phyloP scores from a whole-genome alignment of 805 yeast genomes.

The Saccharomycopsis fermentans region DNA sequence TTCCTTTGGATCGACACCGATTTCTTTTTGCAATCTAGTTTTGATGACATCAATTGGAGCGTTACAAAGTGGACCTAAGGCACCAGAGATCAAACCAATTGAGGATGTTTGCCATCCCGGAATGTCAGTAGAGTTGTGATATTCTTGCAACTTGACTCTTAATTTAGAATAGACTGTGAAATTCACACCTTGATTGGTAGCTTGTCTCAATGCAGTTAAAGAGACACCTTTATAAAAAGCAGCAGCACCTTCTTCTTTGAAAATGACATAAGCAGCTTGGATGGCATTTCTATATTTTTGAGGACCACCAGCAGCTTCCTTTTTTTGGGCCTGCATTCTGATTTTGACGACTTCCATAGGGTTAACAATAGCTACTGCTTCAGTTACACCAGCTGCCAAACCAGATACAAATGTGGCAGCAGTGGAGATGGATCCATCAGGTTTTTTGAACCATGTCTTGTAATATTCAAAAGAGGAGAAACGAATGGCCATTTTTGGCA shows the following conservation, averaged over 20 bases:
- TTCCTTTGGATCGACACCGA: slow-evolving; percentile 46
- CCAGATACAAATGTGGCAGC: slow-evolving; percentile 80
- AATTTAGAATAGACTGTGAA: slow-evolving; percentile 89
- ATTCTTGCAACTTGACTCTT: slow-evolving; percentile 56
- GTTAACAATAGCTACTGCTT: slow-evolving; percentile 87
- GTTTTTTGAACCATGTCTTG: slow-evolving; percentile 55
- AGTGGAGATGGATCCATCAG: slow-evolving; percentile 59
- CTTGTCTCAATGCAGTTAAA: slow-evolving; percentile 95
- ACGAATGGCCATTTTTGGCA: slow-evolving; percentile 96
- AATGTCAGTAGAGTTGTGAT: slow-evolving; percentile 46
- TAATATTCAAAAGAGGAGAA: slow-evolving; percentile 90
- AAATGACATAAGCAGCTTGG: slow-evolving; percentile 76
- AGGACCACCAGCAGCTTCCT: slow-evolving; percentile 51
- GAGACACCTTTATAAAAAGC: slow-evolving; percentile 92
- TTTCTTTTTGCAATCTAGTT: slow-evolving; percentile 90
- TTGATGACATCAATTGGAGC: slow-evolving; percentile 97
- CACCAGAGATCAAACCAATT: slow-evolving; percentile 90
- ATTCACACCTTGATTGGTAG: slow-evolving; percentile 96
- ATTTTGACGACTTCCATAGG: slow-evolving; percentile 98
- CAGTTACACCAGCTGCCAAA: slow-evolving; percentile 95
- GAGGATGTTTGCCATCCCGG: slow-evolving; percentile 93
- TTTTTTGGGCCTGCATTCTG: slow-evolving; percentile 91
- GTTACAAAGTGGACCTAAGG: slow-evolving; percentile 93
- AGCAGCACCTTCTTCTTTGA: slow-evolving; percentile 82
- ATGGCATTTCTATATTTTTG: slow-evolving; percentile 90